Evolutionary conservation across 805 yeast genomes (phyloP).

Genomic region (Pichia nanzhaoensis): DNA sequence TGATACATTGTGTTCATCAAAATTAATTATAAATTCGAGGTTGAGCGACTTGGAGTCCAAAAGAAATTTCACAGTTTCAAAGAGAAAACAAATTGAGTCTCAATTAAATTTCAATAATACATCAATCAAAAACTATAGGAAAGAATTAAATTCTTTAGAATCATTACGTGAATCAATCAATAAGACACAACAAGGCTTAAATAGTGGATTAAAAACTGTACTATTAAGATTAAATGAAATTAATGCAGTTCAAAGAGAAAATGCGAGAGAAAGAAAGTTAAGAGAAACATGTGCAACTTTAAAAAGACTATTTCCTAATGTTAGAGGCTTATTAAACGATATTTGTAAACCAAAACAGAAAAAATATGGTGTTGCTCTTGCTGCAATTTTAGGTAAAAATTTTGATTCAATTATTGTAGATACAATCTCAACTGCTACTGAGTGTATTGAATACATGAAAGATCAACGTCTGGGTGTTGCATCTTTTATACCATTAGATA

Average conservation of each 20-base stretch:
- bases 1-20: conserved; percentile 31
- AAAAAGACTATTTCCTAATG: conserved; percentile 75
- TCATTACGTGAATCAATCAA: conserved; percentile 32
- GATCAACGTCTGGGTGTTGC: conserved; percentile 82
- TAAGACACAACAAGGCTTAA: conserved; percentile 52
- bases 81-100: conserved; percentile 25
- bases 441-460: conserved; percentile 70
- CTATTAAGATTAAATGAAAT: conserved; percentile 61
- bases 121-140: conserved; percentile 26
- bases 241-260: conserved; percentile 69
- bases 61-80: conserved; percentile 25
- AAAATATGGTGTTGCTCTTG: conserved; percentile 66
- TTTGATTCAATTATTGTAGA: conserved; percentile 85
- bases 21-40: conserved; percentile 31
- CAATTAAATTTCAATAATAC: conserved; percentile 27
- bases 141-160: conserved; percentile 24
- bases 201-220: conserved; percentile 54
- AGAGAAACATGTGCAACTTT: conserved; percentile 68
- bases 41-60: conserved; percentile 30
- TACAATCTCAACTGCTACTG: conserved; percentile 60
- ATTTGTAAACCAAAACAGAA: conserved; percentile 70
- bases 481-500: conserved; percentile 82
- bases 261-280: conserved; percentile 58
- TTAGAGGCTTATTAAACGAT: conserved; percentile 74
- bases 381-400: conserved; percentile 70